phyloP scores from a whole-genome alignment of 176 grass and related monocot species.

The Carex littledalei region DNA sequence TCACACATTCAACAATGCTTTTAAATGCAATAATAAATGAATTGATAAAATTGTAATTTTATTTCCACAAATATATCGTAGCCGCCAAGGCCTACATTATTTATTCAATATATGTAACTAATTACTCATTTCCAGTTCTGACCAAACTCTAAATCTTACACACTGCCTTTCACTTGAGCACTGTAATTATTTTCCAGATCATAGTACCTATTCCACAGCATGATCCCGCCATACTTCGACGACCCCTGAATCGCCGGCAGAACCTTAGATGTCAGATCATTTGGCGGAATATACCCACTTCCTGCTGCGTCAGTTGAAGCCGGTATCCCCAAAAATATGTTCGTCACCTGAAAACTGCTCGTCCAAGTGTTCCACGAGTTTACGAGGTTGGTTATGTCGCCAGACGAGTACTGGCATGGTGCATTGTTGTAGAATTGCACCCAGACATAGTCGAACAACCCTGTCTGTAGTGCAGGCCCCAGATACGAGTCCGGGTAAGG shows the following conservation, averaged over 20 bases:
- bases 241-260: conserved; percentile 48
- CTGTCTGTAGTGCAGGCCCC: conserved; percentile 37
- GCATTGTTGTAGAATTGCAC: conserved; percentile 84
- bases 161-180: conserved; percentile 29
- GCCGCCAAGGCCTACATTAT: not conserved
- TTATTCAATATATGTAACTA: not conserved
- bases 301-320: conserved; percentile 30
- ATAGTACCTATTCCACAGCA: conserved; percentile 73
- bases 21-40: too few species aligned
- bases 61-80: not conserved
- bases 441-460: conserved; percentile 59
- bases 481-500: conserved; percentile 53
- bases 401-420: conserved; percentile 35
- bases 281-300: conserved; percentile 46
- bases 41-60: not conserved
- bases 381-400: conserved; percentile 20
- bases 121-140: not conserved
- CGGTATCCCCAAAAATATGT: conserved; percentile 54
- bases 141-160: conserved; percentile 26
- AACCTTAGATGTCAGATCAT: conserved; percentile 35
- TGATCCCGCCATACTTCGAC: conserved; percentile 58
- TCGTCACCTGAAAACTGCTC: conserved; percentile 32
- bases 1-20: too few species aligned
- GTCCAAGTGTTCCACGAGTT: conserved; percentile 64
- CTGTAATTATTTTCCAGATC: conserved; percentile 53